Evolutionary conservation across 805 yeast genomes (phyloP), one percentile per base, ranked within the genome.

Genomic region (Candida quercuum): DNA sequence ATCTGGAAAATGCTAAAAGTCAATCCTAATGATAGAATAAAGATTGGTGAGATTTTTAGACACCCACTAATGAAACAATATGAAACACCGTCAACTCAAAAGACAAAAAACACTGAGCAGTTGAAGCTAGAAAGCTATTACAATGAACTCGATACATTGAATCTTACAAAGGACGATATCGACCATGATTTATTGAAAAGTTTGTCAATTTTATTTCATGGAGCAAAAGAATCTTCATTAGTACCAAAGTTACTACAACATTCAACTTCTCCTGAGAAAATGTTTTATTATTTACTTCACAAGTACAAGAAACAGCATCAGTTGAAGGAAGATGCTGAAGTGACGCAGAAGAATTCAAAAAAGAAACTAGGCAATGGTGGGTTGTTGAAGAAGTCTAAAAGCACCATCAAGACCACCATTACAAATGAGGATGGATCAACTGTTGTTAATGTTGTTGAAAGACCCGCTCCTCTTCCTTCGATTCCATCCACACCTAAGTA

Each of bases 41-140:
- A 79, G 28, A 85, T 94, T 42, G 74, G 74, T 40, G 85, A 79
- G 34, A 86, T 93, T 39, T 63, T 86, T 42, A 67, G 60, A 19
- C 99, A 93, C 63, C 96, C 97, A 3, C 64, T 93, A 31, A 63
- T 93, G 46, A 72, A 67, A 30, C 87, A 87, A 60, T 87, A 93
- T 49, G 78, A 80, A 6, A 61, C 63, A 20, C 52, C 48, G 35
- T 61, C 58, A 19, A 56, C 60, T 1, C 47, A 55, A 31, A 52
- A 61, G 36, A 57, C 54, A n/a, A 57, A 63, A 44, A 32, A 33
- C 13, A 18, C 36, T 8, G 57, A 52, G 28, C 40, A 40, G 23
- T 47, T 43, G 60, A 53, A 61, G 65, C 47, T 40, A 48, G 46
- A 46, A 37, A 61, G 60, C 29, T 51, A 62, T 32, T 67, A 66